A percentile compares a stretch with the other conserved stretches of the same genome.
These are phyloP conservation scores for Plantago major DNA, from an alignment of 257 asterid genomes.

Conservation along the genomic window DNA sequence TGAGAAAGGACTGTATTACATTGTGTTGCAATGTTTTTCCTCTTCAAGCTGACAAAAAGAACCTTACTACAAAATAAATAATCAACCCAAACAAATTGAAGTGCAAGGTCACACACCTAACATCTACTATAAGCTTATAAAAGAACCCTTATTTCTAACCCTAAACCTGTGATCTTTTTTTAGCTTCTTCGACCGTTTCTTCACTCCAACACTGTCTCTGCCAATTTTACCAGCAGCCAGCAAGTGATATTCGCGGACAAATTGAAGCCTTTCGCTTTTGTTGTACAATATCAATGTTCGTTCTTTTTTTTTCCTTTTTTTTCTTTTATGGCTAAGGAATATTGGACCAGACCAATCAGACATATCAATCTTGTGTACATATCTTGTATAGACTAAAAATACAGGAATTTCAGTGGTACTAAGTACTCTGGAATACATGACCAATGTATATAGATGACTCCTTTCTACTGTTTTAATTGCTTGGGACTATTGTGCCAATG, in stretches of 20 bases:
- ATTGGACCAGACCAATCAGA: constrained; percentile 21
- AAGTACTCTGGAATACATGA: not conserved
- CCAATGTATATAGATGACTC: not conserved
- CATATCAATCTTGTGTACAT: constrained; percentile 40
- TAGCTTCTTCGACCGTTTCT: constrained; percentile 37
- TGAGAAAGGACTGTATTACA: constrained; percentile 14
- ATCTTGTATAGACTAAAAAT: constrained; percentile 29
- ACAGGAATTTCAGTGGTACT: constrained; percentile 8
- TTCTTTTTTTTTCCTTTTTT: constrained; percentile 4
- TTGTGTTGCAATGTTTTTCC: constrained; percentile 11
- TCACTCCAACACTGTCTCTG: constrained; percentile 27
- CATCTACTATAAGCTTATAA: constrained; percentile 24
- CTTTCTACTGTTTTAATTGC: constrained; percentile 24
- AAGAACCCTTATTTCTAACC: constrained; percentile 27
- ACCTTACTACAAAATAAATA: constrained; percentile 2
- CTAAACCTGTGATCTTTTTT: constrained; percentile 32
- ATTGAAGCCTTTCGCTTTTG: constrained; percentile 18
- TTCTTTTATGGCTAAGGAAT: constrained; percentile 9
- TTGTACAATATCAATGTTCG: constrained; percentile 15
- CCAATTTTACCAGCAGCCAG: constrained; percentile 25
- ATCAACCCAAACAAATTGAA: constrained; percentile 24
- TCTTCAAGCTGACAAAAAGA: constrained; percentile 21
- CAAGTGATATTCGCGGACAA: constrained; percentile 14
- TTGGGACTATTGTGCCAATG: constrained; percentile 77
- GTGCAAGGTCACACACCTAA: constrained; percentile 44